phyloP scores from a whole-genome alignment of 2,329 filamentous ascomycete genomes.

The Ilyonectria robusta region DNA sequence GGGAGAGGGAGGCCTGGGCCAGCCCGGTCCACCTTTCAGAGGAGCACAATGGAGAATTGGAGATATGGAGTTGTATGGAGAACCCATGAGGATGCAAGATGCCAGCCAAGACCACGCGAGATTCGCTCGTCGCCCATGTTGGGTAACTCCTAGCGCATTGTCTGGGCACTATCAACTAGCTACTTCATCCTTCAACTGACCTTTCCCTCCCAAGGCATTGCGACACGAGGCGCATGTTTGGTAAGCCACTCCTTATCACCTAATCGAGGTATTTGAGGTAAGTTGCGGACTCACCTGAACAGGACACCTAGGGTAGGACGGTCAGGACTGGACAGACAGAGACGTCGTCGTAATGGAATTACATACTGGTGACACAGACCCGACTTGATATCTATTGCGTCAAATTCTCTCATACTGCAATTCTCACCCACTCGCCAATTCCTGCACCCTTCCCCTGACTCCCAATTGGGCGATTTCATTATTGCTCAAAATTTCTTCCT shows the following conservation, averaged over 20 bases:
- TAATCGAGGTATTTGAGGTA: constrained; percentile 25
- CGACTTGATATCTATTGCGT: constrained; percentile 33
- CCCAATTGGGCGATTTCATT: not conserved
- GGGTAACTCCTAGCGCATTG: constrained; percentile 39
- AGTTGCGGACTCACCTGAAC: constrained; percentile 30
- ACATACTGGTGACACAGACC: constrained; percentile 30
- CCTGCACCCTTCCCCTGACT: too few relatives aligned
- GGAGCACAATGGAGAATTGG: constrained; percentile 6
- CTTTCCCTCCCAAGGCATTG: constrained; percentile 26
- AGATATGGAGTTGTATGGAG: constrained; percentile 21
- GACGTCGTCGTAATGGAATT: constrained; percentile 39
- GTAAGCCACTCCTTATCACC: not conserved
- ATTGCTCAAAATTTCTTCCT: not conserved
- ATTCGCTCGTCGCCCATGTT: constrained; percentile 16
- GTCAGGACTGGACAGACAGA: constrained; percentile 22
- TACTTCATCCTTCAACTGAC: constrained; percentile 9
- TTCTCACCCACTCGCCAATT: not conserved
- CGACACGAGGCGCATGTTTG: constrained; percentile 14
- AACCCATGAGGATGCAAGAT: constrained; percentile 21
- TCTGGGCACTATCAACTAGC: constrained; percentile 13
- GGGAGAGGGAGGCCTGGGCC: constrained; percentile 16
- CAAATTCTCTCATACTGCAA: constrained; percentile 6
- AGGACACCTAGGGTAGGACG: not conserved
- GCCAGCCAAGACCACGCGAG: constrained; percentile 7
- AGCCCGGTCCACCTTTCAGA: constrained; percentile 1